phyloP scores from a whole-genome alignment of 2,329 filamentous ascomycete species.

The Verticillium klebahnii region DNA sequence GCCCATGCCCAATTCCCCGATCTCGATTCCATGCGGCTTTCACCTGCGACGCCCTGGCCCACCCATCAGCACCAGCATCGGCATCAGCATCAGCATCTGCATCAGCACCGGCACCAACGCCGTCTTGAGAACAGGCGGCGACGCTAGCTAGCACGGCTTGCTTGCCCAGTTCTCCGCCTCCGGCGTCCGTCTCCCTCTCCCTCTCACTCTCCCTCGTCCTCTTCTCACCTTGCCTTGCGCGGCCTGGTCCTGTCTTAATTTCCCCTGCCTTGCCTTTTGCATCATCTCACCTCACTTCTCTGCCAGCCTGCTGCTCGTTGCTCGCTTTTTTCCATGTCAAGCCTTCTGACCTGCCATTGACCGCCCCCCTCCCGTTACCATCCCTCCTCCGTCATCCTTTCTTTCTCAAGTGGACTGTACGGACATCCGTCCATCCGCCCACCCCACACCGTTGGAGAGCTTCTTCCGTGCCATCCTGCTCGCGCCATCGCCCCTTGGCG shows the following conservation, averaged over 20 bases:
- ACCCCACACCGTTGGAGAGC: too few relatives aligned
- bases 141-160: background rate
- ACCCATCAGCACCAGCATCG: background rate
- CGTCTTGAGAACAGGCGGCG: background rate
- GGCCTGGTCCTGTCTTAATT: background rate
- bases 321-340: background rate
- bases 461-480: too few relatives aligned
- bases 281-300: background rate
- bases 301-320: background rate
- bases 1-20: background rate
- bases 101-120: background rate
- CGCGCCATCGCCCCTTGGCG: too few relatives aligned
- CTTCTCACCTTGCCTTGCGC: background rate
- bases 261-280: background rate
- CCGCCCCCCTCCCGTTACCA: too few relatives aligned
- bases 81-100: background rate
- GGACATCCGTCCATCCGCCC: too few relatives aligned
- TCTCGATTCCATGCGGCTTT: background rate
- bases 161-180: background rate
- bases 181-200: background rate
- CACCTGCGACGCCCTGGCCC: background rate
- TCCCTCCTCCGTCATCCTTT: background rate
- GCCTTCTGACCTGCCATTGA: too few relatives aligned
- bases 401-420: background rate
- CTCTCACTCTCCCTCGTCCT: background rate